A percentile compares a stretch with the other conserved stretches of the same genome.
phyloP scores from a whole-genome alignment of 192 early-diverging fungal genomes.

The Spinellus fusiger region DNA sequence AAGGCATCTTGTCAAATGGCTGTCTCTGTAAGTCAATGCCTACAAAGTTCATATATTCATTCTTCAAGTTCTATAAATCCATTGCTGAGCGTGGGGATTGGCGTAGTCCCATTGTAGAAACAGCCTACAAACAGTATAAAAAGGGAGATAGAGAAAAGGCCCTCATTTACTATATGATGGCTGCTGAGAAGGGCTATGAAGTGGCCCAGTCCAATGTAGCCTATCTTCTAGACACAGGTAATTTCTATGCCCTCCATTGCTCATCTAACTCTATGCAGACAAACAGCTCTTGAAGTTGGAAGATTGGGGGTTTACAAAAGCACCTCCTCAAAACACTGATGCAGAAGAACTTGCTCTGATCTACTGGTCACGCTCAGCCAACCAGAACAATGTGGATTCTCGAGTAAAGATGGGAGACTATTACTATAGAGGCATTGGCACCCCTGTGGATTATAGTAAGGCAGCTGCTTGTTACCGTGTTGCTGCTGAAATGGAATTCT shows the following conservation, averaged over 20 bases:
- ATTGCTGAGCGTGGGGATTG: constrained; percentile 85
- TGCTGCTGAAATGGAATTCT: constrained; percentile 70
- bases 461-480: constrained; percentile 82
- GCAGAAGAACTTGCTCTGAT: constrained; percentile 63
- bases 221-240: constrained; percentile 73
- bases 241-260: not conserved
- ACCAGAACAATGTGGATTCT: constrained; percentile 86
- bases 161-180: constrained; percentile 67
- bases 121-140: constrained; percentile 49
- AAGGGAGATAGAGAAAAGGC: constrained; percentile 66
- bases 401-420: constrained; percentile 92
- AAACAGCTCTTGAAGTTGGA: constrained; percentile 4
- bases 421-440: constrained; percentile 82
- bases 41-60: not conserved
- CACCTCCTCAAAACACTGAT: not conserved
- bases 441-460: constrained; percentile 53
- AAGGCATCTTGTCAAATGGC: constrained; percentile 58
- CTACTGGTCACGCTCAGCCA: constrained; percentile 93
- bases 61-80: constrained; percentile 60
- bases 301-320: not conserved
- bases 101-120: constrained; percentile 62
- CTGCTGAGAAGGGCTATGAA: constrained; percentile 87
- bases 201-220: constrained; percentile 88
- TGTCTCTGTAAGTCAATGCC: constrained; percentile 44
- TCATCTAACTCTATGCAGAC: not conserved